phyloP scores from a whole-genome alignment of 352 stramenopile species.

The Pythium diclinum region DNA sequence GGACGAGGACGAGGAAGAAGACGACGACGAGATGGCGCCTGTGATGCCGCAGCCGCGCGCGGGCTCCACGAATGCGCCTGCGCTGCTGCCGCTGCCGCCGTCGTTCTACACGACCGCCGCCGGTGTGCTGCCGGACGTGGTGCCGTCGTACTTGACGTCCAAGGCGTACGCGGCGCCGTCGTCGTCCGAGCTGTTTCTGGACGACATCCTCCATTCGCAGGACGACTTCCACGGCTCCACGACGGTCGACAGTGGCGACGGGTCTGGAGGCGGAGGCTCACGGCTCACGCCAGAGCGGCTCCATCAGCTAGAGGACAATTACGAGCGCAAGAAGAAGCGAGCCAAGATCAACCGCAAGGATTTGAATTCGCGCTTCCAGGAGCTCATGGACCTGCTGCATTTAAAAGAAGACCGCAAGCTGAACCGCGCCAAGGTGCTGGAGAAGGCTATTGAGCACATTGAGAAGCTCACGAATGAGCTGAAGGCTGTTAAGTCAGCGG shows the following conservation, averaged over 20 bases:
- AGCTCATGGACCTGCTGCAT: slow-evolving; percentile 61
- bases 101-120: slow-evolving; percentile 17
- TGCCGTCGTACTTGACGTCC: slow-evolving; percentile 16
- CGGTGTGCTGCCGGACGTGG: slow-evolving; percentile 7
- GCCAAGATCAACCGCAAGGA: slow-evolving; percentile 70
- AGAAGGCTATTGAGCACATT: slow-evolving; percentile 62
- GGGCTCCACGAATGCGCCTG: neutral
- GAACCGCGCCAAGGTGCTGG: slow-evolving; percentile 64
- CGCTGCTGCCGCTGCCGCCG: slow-evolving; percentile 8
- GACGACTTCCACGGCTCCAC: slow-evolving; percentile 25
- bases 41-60: slow-evolving; percentile 13
- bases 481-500: slow-evolving; percentile 20
- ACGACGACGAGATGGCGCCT: slow-evolving; percentile 17
- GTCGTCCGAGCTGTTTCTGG: slow-evolving; percentile 36
- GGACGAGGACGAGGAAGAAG: slow-evolving; percentile 12
- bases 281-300: slow-evolving; percentile 28
- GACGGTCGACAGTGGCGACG: slow-evolving; percentile 5
- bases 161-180: neutral
- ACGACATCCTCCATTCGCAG: slow-evolving; percentile 35
- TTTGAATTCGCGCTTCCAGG: slow-evolving; percentile 60
- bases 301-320: slow-evolving; percentile 60
- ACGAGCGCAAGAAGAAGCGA: slow-evolving; percentile 69
- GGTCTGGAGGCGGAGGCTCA: slow-evolving; percentile 10
- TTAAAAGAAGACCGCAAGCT: slow-evolving; percentile 62
- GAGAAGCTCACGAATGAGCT: slow-evolving; percentile 48